Evolutionary conservation across 345 rosid genomes (phyloP).

Genomic region (Lepidium africanum): DNA sequence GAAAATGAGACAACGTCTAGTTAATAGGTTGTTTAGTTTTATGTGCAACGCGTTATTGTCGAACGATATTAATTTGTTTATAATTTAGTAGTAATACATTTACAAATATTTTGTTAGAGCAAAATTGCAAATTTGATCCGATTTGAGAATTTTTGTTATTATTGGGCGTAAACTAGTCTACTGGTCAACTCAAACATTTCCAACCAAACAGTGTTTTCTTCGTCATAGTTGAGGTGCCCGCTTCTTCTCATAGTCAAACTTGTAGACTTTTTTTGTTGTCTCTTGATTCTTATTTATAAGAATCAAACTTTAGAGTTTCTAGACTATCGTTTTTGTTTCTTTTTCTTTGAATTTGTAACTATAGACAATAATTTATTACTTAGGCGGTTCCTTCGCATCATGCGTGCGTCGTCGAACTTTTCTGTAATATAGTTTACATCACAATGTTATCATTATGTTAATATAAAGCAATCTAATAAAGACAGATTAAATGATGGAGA

Average conservation of each 20-base stretch:
- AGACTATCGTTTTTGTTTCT: background rate
- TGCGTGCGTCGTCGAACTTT: no score
- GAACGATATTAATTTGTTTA: background rate
- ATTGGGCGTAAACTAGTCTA: background rate
- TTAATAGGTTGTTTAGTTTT: background rate
- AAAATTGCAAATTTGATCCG: background rate
- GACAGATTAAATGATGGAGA: no score
- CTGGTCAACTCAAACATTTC: background rate
- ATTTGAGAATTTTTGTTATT: background rate
- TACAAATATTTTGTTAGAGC: background rate
- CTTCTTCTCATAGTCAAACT: conserved; percentile 8
- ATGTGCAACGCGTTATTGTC: background rate
- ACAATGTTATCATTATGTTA: no score
- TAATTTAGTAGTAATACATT: background rate
- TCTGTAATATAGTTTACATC: no score
- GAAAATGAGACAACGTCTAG: background rate
- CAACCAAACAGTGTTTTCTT: background rate
- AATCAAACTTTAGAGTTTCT: background rate
- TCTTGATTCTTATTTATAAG: background rate
- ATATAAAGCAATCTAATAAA: no score
- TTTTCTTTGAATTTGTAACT: background rate
- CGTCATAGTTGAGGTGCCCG: conserved; percentile 5
- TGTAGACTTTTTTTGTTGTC: conserved; percentile 2
- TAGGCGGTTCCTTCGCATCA: no score
- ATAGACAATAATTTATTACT: background rate